Base-by-base conservation (phyloP, 2,329 filamentous ascomycete genomes). In the Karstenula rhodostoma region DNA sequence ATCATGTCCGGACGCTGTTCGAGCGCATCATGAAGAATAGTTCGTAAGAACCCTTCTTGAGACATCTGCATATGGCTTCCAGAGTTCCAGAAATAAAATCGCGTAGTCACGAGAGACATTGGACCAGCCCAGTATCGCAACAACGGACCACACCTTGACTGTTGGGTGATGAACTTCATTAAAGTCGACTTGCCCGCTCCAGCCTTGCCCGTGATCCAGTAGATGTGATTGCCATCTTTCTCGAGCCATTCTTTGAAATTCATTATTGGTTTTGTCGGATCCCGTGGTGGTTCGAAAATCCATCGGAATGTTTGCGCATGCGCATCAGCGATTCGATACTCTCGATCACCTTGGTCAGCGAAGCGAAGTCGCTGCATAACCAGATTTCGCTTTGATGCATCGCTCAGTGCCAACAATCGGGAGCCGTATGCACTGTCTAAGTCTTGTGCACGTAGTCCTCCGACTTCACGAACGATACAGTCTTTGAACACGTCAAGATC, bases 141-240 rank as follows among this genome's bases (percentile, higher is more conserved):
- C 2, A 40, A n/a, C 1, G 46, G 8, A 12, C 44, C 27, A 10
- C 67, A 71, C 5, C 42, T 17, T 1, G n/a, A 4, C 12, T 66
- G 35, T 0, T 48, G 22, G 3, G 60, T 17, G 10, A 76, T 48
- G 42, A 67, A 76, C 47, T 73, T 76, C 49, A 75, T 65, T 17
- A 77, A 40, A 0, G 71, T 76, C 8, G 64, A 69, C 32, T 78
- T 78, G 1, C 75, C 75, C 0, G 71, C 29, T 2, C 81, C 81
- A 2, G 80, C 76, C 48, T 81, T 83, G 1, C 81, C 82, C 27
- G 72, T 74, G 15, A 83, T 74, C 75, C 78, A 81, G 25, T 56
- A 64, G 17, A 61, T 10, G 8, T 44, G 8, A 4, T 42, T 27
- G n/a, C 47, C 33, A 9, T 40, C 46, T 17, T 17, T 4, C 6